Base-by-base conservation (phyloP, 2,329 filamentous ascomycete species). In the Xylariaceae sp. region DNA sequence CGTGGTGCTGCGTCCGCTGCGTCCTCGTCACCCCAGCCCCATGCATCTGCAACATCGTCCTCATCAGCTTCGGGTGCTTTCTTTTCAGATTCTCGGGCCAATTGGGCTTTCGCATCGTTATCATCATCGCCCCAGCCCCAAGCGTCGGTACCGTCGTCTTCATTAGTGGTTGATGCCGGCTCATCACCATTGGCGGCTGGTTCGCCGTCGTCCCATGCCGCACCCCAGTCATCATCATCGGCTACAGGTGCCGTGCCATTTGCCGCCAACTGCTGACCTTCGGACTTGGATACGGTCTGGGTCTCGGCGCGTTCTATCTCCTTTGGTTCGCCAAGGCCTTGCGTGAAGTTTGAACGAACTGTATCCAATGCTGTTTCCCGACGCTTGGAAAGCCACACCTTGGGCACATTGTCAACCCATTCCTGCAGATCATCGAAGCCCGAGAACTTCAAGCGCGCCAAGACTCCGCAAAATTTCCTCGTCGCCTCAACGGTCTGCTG, bases 101-200 rank as follows among this genome's bases (percentile, higher is more conserved):
- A 19, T 13, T 60, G 48, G 3, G 57, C 43, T 28, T 63, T 61
- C 52, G 65, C 49, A 38, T 62, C 50, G 48, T 60, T 51, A 37
- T 85, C 85, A 29, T 89, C 72, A 13, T 81, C 89, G 17, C 81
- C 86, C 87, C 89, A 95, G 3, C 86, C 89, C 86, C 89, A 94
- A 19, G 88, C 87, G 28, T 59, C 59, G 15, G 50, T 35, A 28
- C 50, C 49, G 13, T 50, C 44, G 26, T 61, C 47, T 34, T 56
- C 51, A n/a, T 43, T 49, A 12, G 38, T 40, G 3, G 26, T 38
- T 15, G 43, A 40, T 31, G 48, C 42, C 19, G 35, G 30, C 40
- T 41, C 19, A 15, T 62, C 53, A 11, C 55, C 41, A 31, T 53
- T 48, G 4, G 54, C 43, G 8, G 67, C 65, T 26, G 69, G 68